Base-by-base conservation (phyloP, 768 basidiomycete genomes). In the Xerocomus brunneocitrinus region DNA sequence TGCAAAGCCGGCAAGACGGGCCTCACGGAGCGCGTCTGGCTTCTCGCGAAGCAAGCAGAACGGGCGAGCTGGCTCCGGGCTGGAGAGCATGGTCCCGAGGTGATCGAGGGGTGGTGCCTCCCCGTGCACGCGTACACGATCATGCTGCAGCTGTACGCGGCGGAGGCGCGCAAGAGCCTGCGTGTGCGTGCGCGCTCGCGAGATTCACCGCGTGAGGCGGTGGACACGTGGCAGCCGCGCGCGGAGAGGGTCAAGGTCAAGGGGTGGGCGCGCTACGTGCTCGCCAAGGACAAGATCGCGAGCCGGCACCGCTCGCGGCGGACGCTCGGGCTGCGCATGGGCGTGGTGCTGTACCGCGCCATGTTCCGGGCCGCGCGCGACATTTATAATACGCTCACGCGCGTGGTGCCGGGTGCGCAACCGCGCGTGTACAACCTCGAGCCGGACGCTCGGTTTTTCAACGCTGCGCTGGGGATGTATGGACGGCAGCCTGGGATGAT, bases 361-460 rank as follows among this genome's bases (percentile, higher is more conserved):
- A 74, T 75, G 75, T 60, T 59, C 40, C 57, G 61, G 5, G 74
- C 66, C 2, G 73, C 67, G 12, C 56, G 58, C 19, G 62, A 61
- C 12, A 60, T 72, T 24, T 68, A 63, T 35, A 31, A 60, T 30
- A 52, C 62, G 46, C 48, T 72, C 12, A 54, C 47, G 2, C 56
- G 54, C n/a, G 47, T 68, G 34, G 57, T 58, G 27, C 47, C 65
- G 12, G 45, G 53, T 16, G 63, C 68, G 27, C 65, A 62, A 22
- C 61, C 70, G 22, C 64, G 58, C 41, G 52, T 71, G 34, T 61
- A 73, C 49, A 60, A 74, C 19, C 79, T 79, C 8, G 55, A 55
- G 25, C 78, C 80, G 1, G 87, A 90, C 58, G 79, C 76, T n/a
- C 74, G 79, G 42, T 87, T 87, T 63, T 88, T 83, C 70, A 87